A percentile compares a stretch with the other conserved stretches of the same genome.
Evolutionary conservation across 2,329 filamentous ascomycete genomes (phyloP).

Genomic region (Fusarium zealandicum): DNA sequence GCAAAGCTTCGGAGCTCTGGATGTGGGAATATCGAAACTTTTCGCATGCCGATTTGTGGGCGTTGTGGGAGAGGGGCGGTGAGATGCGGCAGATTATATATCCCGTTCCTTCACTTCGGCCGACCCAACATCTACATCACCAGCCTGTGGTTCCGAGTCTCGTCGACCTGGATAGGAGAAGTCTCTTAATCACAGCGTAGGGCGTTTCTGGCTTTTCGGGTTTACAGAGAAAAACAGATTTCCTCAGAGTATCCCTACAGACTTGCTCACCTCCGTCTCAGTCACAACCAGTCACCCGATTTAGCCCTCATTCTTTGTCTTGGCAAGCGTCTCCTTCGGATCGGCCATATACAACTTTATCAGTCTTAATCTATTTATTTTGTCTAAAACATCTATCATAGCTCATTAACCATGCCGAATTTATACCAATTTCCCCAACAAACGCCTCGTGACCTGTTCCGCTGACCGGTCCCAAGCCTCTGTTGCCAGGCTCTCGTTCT

Average conservation of each 20-base stretch:
- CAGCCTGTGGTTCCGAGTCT: background rate
- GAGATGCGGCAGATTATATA: constrained; percentile 46
- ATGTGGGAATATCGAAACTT: constrained; percentile 54
- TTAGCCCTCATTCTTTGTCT: background rate
- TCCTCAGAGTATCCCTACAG: no score
- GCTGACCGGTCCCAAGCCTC: background rate
- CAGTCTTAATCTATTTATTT: constrained; percentile 11
- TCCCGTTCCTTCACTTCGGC: constrained; percentile 3
- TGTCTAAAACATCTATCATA: constrained; percentile 17
- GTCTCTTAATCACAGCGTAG: background rate
- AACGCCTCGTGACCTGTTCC: constrained; percentile 20
- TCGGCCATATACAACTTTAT: background rate
- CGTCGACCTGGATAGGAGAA: background rate
- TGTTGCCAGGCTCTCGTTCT: background rate
- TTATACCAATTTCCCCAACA: background rate
- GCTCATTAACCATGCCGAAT: background rate
- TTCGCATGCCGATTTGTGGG: constrained; percentile 54
- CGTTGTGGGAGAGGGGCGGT: constrained; percentile 54
- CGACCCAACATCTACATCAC: constrained; percentile 8
- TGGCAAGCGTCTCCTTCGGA: background rate
- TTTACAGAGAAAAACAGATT: no score
- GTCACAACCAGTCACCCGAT: no score
- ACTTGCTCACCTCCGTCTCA: no score
- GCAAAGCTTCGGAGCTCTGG: constrained; percentile 39
- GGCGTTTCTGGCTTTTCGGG: background rate